phyloP scores from a whole-genome alignment of 306 rosid species.

The Quercus parvula region DNA sequence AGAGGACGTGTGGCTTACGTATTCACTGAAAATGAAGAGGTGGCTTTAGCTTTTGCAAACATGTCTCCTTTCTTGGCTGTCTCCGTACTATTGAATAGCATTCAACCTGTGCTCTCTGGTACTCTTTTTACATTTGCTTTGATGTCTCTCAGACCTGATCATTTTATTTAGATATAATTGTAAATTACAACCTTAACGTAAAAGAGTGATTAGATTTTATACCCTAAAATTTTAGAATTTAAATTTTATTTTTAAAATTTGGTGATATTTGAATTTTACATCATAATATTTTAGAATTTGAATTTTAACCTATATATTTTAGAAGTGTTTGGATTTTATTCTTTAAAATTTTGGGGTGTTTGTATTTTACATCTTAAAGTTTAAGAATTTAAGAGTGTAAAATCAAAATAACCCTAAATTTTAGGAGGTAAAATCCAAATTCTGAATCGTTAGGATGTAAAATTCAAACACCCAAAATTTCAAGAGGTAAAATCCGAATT shows the following conservation, averaged over 20 bases:
- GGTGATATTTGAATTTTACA: no score
- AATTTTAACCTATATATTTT: accelerated
- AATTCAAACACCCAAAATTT: no score
- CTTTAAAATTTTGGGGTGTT: no score
- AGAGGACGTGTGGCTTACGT: slow-evolving; percentile 43
- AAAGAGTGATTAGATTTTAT: accelerated
- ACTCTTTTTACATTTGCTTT: not conserved
- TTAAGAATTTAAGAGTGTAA: no score
- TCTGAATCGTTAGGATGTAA: no score
- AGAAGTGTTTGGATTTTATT: accelerated
- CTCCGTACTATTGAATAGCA: slow-evolving; percentile 51
- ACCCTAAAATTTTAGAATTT: accelerated
- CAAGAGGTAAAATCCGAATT: no score
- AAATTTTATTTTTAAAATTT: accelerated
- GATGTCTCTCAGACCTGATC: not conserved
- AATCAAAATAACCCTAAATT: no score
- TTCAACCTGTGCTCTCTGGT: slow-evolving; percentile 65
- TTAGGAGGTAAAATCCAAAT: no score
- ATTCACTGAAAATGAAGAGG: slow-evolving; percentile 38
- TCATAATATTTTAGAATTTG: accelerated
- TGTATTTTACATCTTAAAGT: no score
- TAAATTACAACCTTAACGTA: no score
- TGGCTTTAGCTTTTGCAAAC: slow-evolving; percentile 39
- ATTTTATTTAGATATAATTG: no score
- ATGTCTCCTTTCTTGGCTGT: slow-evolving; percentile 47